phyloP scores from a whole-genome alignment of 108 stramenopile genomes.

The Skeletonema costatum region DNA sequence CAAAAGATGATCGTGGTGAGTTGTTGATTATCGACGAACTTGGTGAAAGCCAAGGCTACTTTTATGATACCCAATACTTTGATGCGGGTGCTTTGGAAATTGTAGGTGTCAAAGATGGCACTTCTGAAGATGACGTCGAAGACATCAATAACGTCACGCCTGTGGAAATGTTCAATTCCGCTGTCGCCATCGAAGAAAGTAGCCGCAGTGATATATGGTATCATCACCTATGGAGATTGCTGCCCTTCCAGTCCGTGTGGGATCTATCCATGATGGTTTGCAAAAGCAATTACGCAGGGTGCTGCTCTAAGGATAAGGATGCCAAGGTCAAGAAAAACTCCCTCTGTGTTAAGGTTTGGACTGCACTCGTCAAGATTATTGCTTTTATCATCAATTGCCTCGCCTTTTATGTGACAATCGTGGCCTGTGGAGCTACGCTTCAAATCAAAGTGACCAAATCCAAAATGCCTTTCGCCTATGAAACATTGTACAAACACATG shows the following conservation, averaged over 20 bases:
- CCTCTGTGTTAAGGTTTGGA: not conserved
- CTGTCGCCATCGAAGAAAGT: not conserved
- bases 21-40: too few species aligned
- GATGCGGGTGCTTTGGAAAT: not conserved
- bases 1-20: too few species aligned
- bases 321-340: not conserved
- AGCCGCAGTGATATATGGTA: not conserved
- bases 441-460: constrained; percentile 2
- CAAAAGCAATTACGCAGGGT: not conserved
- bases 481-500: constrained; percentile 1
- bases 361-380: not conserved
- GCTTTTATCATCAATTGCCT: not conserved
- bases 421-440: constrained; percentile 1
- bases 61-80: not conserved
- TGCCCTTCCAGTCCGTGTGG: not conserved
- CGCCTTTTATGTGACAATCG: constrained; percentile 2
- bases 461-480: not conserved
- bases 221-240: not conserved
- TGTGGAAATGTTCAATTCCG: not conserved
- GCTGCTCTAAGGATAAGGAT: not conserved
- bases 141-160: constrained; percentile 1
- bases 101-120: too few species aligned
- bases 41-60: not conserved
- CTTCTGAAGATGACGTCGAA: not conserved
- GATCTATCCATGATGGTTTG: not conserved